Evolutionary conservation across 2,329 filamentous ascomycete species (phyloP).

Genomic region (Emericellopsis cladophorae): DNA sequence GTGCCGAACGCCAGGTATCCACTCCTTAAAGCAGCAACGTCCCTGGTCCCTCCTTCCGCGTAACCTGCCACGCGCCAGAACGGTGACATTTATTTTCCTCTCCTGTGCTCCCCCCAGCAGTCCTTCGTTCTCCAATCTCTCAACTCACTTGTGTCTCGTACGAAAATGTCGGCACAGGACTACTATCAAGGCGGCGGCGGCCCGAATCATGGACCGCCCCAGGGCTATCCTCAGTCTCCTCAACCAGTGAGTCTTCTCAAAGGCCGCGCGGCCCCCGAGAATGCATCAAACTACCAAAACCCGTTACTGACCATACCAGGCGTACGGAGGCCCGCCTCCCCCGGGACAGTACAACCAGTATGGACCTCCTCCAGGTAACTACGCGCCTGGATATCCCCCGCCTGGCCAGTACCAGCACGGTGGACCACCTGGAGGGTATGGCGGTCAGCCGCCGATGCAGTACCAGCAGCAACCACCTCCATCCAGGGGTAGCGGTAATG

Average conservation of each 20-base stretch:
- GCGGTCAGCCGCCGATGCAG: slow-evolving; percentile 25
- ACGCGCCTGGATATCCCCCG: slow-evolving; percentile 9
- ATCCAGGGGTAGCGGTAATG: slow-evolving; percentile 16
- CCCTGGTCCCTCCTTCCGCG: no score
- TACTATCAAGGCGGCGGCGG: slow-evolving; percentile 23
- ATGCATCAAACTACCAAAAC: background rate
- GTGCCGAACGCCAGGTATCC: no score
- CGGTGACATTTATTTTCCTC: no score
- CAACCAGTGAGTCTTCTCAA: slow-evolving; percentile 19
- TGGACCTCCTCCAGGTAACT: slow-evolving; percentile 17
- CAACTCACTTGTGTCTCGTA: background rate
- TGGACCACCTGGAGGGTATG: slow-evolving; percentile 2
- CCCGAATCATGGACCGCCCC: slow-evolving; percentile 5
- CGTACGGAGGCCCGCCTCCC: background rate
- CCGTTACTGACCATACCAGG: background rate
- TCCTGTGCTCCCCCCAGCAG: no score
- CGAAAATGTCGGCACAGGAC: slow-evolving; percentile 24
- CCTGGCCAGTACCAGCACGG: background rate
- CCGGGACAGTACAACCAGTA: slow-evolving; percentile 3
- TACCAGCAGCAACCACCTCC: slow-evolving; percentile 23
- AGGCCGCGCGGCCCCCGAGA: background rate
- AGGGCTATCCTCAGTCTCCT: slow-evolving; percentile 25
- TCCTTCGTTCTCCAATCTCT: background rate
- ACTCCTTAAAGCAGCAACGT: no score
- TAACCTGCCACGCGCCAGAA: no score